Percentiles rank a stretch among this genome's conserved stretches.
phyloP scores from a whole-genome alignment of 345 rosid genomes.

The Gossypium stocksii region DNA sequence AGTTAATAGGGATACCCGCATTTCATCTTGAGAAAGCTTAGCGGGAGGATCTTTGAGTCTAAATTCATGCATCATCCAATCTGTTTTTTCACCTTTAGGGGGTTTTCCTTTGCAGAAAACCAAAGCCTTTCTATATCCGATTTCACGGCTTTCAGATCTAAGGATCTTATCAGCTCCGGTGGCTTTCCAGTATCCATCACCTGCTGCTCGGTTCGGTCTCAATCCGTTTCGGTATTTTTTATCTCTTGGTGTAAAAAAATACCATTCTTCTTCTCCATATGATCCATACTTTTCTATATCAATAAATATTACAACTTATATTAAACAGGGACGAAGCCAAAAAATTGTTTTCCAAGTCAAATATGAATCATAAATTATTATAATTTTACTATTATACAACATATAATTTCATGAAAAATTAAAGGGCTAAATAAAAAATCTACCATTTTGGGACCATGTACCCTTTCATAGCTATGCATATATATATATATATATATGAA shows the following conservation, averaged over 20 bases:
- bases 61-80: not conserved
- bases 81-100: not conserved
- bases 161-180: not conserved
- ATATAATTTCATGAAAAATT: no score
- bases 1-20: not conserved
- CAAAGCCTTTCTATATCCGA: not conserved
- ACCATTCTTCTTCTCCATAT: not conserved
- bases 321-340: no score
- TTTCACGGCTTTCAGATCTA: not conserved
- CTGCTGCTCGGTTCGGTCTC: not conserved
- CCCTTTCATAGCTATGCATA: no score
- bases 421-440: no score
- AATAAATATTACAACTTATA: no score
- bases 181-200: conserved; percentile 11
- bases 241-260: not conserved
- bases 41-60: not conserved
- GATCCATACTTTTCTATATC: no score
- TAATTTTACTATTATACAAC: no score
- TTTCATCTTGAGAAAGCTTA: not conserved
- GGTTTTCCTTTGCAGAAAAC: not conserved
- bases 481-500: no score
- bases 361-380: no score
- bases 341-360: no score
- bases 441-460: no score
- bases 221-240: conserved; percentile 3